Percentiles rank a stretch among this genome's conserved stretches.
Evolutionary conservation across 1,284 basidiomycete genomes (phyloP).

Genomic region (Puccinia hordei): DNA sequence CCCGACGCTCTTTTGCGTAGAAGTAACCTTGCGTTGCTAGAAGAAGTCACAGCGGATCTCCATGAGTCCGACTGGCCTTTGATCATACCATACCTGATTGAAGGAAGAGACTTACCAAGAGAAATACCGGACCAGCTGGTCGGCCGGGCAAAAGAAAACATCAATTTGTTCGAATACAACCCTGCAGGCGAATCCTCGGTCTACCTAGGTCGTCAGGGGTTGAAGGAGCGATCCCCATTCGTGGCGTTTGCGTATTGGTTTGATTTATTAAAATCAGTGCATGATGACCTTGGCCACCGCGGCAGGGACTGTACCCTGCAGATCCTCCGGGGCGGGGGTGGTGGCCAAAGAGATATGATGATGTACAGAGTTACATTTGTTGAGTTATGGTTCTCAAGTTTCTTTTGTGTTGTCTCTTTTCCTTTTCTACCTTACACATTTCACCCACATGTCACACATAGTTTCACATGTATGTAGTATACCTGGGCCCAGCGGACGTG

Average conservation of each 20-base stretch:
- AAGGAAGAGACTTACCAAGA: not conserved
- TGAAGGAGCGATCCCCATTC: not conserved
- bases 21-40: not conserved
- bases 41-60: not conserved
- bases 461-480: no score
- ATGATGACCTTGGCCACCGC: not conserved
- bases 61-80: conserved; percentile 16
- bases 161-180: not conserved
- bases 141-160: not conserved
- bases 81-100: not conserved
- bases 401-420: no score
- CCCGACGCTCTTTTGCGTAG: not conserved
- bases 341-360: not conserved
- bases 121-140: not conserved
- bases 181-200: not conserved
- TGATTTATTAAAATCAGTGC: not conserved
- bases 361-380: not conserved
- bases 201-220: not conserved
- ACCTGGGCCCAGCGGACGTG: no score
- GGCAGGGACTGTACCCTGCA: no score
- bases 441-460: no score
- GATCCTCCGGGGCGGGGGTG: not conserved
- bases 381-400: no score
- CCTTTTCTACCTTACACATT: no score
- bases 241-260: not conserved